Evolutionary conservation across 169 alveolate species (phyloP), one percentile per base, ranked within the genome.

Genomic region (Cystoisospora suis): DNA sequence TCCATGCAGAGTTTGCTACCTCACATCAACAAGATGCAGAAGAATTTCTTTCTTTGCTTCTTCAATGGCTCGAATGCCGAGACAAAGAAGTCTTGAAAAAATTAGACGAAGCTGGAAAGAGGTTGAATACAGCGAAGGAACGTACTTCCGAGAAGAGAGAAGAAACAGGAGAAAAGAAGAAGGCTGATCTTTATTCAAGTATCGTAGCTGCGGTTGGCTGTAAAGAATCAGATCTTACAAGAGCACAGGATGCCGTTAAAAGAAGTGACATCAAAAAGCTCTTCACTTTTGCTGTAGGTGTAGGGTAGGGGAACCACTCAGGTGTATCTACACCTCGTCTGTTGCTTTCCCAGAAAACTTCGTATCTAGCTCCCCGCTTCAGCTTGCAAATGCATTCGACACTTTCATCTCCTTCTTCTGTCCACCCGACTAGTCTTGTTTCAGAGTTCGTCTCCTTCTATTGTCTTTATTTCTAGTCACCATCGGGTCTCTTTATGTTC

Each of bases 1-100:
- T 72, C 79, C 91, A 87, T 49, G 80, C 91, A 65, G 91, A 87
- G 49, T 87, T 87, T 65, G 91, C 91, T 44, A 70, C 87, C n/a
- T 69, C 77, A 23, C 75, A 81, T 12, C 91, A 87, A 47, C 91
- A 87, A 61, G 91, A 87, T 53, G 91, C 91, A 72, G 91, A 87
- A 36, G 91, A 87, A 79, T 87, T 87, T 72, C 45, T 87, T 77
- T 87, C 91, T 20, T 44, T 87, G 17, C 87, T 87, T 23, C 87
- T 87, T 29, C 80, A 80, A 49, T 87, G 91, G 91, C 53, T 87
- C 46, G 49, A 53, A 12, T 75, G 56, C 53, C 65, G 91, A 32
- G 91, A 87, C 59, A 53, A 58, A 7, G 91, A 81, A 45, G 91
- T 58, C 47, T 29, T 47, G 47, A 70, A 77, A 32, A 75, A 53